Conservation (phyloP, 164 flowering plant genomes). For the Liriodendron chinense region DNA sequence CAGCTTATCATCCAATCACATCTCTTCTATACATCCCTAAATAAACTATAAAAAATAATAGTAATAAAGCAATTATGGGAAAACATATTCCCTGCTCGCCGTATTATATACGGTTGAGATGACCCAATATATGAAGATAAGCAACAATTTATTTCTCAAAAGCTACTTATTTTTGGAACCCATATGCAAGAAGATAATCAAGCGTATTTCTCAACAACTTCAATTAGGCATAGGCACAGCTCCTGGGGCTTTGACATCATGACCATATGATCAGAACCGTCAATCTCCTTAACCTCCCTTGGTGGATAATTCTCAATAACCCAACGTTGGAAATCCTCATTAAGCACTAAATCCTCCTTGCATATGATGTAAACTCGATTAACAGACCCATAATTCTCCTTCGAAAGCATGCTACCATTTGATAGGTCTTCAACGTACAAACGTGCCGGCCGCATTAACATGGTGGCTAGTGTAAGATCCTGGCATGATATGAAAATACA, state of each 20-base stretch:
- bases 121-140: too few relatives aligned
- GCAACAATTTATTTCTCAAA: neutral
- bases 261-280: conserved; percentile 32
- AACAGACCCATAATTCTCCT: conserved; percentile 22
- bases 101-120: too few relatives aligned
- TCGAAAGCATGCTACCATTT: neutral
- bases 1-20: too few relatives aligned
- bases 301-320: conserved; percentile 22
- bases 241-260: conserved; percentile 42
- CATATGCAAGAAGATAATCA: neutral
- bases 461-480: conserved; percentile 18
- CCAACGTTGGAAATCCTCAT: conserved; percentile 25
- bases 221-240: conserved; percentile 20
- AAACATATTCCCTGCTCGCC: too few relatives aligned
- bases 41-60: too few relatives aligned
- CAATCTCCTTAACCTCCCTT: conserved; percentile 31
- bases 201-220: conserved; percentile 7
- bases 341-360: conserved; percentile 10
- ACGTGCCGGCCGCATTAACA: conserved; percentile 13
- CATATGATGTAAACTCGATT: conserved; percentile 17
- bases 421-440: conserved; percentile 6
- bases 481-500: neutral
- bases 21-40: too few relatives aligned
- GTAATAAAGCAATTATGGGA: too few relatives aligned
- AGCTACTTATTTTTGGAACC: neutral